Evolutionary conservation across 345 rosid genomes (phyloP), one percentile per base, ranked within the genome.

Genomic region (Gynandropsis gynandra): DNA sequence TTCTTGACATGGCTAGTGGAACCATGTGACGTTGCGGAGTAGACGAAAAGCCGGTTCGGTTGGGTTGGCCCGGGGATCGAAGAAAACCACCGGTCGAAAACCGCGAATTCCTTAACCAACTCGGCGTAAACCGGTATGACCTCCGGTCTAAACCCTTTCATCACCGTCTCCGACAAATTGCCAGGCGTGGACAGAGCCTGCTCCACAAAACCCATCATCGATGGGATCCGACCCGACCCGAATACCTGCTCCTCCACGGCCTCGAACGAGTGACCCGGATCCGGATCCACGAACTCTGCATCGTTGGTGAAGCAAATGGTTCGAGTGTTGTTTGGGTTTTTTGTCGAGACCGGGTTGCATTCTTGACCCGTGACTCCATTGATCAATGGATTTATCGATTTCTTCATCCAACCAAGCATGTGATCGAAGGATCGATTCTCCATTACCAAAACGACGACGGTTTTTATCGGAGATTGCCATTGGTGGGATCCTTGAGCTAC

Each of bases 11-110:
- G 98, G 49, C 95, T 76, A 11, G 95, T 90, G 12, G 98, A 75
- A 59, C 98, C 98, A 66, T 87, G 98, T 14, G 98, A 90, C 16
- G 96, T 87, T 24, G 95, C 96, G 2, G 98, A 90, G 54, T 90
- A 90, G 8, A 80, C 87, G 27, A 83, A 87, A 9, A 90, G 66
- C 62, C 98, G 78, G 56, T 90, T 90, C 36, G 98, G 98, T 62
- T 90, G 98, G 11, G 96, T 90, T 13, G 98, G 98, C 40, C 98
- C 98, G 7, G 98, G 96, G 36, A 90, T 87, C 3, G 98, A 84
- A 55, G 89, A 81, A 63, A 90, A 90, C 98, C 98, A 90, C 14
- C 92, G 70, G 64, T 90, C 96, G 37, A 82, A 90, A 17, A 82
- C 85, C 5, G 96, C 95, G 40, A 81, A 90, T 52, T 90, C 87